Evolutionary conservation across 257 asterid genomes (phyloP).

Genomic region (Pogostemon cablin): DNA sequence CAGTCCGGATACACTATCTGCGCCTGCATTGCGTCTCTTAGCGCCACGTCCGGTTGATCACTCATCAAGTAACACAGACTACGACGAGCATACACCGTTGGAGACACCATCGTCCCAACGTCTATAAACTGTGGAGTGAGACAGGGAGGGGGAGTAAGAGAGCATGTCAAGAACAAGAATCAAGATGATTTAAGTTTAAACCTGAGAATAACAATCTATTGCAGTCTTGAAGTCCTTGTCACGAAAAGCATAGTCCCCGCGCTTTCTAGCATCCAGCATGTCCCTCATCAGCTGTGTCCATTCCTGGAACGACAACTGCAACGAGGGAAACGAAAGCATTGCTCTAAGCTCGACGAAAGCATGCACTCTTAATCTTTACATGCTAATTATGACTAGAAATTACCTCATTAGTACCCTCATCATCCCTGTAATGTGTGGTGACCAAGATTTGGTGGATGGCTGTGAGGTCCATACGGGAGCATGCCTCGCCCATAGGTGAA

Average conservation of each 20-base stretch:
- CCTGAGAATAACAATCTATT: conserved; percentile 76
- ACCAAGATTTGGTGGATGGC: conserved; percentile 73
- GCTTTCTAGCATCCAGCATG: conserved; percentile 81
- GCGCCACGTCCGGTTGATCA: conserved; percentile 85
- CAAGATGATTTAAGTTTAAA: background rate
- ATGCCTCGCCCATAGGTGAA: conserved; percentile 69
- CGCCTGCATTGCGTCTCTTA: conserved; percentile 92
- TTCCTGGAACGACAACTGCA: conserved; percentile 59
- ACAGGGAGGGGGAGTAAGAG: background rate
- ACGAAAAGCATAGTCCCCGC: conserved; percentile 81
- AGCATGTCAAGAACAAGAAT: background rate
- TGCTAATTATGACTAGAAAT: background rate
- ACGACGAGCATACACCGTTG: conserved; percentile 84
- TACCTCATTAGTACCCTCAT: conserved; percentile 62
- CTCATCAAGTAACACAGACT: conserved; percentile 85
- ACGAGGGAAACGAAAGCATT: background rate
- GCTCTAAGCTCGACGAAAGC: background rate
- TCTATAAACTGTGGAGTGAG: conserved; percentile 60
- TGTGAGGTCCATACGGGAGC: conserved; percentile 79
- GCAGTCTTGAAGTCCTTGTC: conserved; percentile 83
- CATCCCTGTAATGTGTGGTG: conserved; percentile 48
- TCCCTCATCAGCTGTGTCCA: conserved; percentile 89
- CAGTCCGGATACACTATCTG: conserved; percentile 81
- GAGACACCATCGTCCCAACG: conserved; percentile 89
- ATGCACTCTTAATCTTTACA: background rate